Evolutionary conservation across 164 flowering plant genomes (phyloP).

Genomic region (Santalum album): DNA sequence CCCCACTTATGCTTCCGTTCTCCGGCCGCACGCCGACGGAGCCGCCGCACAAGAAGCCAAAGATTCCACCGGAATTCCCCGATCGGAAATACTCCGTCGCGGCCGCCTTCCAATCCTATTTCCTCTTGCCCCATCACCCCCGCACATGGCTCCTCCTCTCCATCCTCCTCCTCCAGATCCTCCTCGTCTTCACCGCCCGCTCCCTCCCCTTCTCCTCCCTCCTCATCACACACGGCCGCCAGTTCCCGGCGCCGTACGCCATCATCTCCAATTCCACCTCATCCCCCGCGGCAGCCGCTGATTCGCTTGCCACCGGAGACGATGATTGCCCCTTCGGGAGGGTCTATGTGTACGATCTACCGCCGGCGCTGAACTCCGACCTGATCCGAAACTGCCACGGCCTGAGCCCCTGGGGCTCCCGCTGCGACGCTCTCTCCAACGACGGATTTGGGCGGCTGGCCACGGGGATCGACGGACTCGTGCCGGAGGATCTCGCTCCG

Average conservation of each 20-base stretch:
- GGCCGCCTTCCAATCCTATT: no score
- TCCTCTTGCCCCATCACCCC: not conserved
- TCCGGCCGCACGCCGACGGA: no score
- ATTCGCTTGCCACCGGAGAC: not conserved
- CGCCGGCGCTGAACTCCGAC: conserved; percentile 46
- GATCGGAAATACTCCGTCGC: no score
- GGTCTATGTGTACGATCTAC: conserved; percentile 74
- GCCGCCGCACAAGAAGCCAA: no score
- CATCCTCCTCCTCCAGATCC: not conserved
- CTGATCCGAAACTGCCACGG: conserved; percentile 41
- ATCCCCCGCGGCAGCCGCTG: not conserved
- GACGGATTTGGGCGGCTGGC: conserved; percentile 63
- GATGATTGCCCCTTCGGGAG: conserved; percentile 30
- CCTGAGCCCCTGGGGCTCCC: conserved; percentile 65
- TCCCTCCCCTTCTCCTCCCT: not conserved
- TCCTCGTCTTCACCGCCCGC: not conserved
- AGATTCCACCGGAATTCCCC: no score
- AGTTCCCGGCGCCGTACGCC: not conserved
- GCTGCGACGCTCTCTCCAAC: conserved; percentile 56
- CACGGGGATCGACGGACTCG: conserved; percentile 18
- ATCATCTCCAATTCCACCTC: no score
- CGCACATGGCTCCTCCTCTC: conserved; percentile 1
- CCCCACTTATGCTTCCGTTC: no score
- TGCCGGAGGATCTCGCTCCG: conserved; percentile 35
- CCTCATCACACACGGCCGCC: not conserved